These are phyloP conservation scores for Suillus subalutaceus DNA, from an alignment of 768 basidiomycete species.

Conservation along the genomic window DNA sequence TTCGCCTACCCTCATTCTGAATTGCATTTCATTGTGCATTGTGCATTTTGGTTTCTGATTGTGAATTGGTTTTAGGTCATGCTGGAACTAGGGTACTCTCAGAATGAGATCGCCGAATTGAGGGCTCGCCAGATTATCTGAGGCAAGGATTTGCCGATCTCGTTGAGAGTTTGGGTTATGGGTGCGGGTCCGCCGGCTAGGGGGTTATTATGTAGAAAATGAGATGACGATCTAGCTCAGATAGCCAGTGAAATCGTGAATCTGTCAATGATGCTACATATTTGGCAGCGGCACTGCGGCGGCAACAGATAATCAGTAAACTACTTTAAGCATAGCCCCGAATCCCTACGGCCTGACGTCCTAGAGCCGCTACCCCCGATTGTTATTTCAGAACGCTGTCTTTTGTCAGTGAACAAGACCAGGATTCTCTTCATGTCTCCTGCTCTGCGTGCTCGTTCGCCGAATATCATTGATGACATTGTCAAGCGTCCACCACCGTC, in stretches of 20 bases:
- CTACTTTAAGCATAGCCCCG: slow-evolving; percentile 11
- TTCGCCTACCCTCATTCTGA: slow-evolving; percentile 4
- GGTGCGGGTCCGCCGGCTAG: slow-evolving; percentile 17
- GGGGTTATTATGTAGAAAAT: slow-evolving; percentile 27
- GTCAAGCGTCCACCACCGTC: slow-evolving; percentile 35
- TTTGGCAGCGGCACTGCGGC: slow-evolving; percentile 11
- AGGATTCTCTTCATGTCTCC: slow-evolving; percentile 12
- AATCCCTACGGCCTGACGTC: slow-evolving; percentile 8
- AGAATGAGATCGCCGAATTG: slow-evolving; percentile 44
- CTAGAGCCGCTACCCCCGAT: slow-evolving; percentile 6
- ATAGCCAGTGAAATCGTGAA: slow-evolving; percentile 5
- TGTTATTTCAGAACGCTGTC: slow-evolving; percentile 8
- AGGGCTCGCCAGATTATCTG: slow-evolving; percentile 43
- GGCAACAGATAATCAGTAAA: slow-evolving; percentile 11
- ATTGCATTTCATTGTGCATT: slow-evolving; percentile 2
- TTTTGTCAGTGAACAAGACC: slow-evolving; percentile 5
- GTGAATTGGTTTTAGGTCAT: slow-evolving; percentile 36
- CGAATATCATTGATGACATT: slow-evolving; percentile 30
- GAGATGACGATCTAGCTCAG: slow-evolving; percentile 5
- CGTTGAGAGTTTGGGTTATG: slow-evolving; percentile 10
- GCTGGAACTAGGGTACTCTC: slow-evolving; percentile 45
- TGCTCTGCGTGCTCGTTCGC: slow-evolving; percentile 31
- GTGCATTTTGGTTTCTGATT: slow-evolving; percentile 13
- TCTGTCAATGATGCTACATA: slow-evolving; percentile 6
- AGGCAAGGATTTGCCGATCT: slow-evolving; percentile 8